These are phyloP conservation scores for Papiliotrema fonsecae DNA, from an alignment of 1,284 basidiomycete genomes.

Conservation along the genomic window DNA sequence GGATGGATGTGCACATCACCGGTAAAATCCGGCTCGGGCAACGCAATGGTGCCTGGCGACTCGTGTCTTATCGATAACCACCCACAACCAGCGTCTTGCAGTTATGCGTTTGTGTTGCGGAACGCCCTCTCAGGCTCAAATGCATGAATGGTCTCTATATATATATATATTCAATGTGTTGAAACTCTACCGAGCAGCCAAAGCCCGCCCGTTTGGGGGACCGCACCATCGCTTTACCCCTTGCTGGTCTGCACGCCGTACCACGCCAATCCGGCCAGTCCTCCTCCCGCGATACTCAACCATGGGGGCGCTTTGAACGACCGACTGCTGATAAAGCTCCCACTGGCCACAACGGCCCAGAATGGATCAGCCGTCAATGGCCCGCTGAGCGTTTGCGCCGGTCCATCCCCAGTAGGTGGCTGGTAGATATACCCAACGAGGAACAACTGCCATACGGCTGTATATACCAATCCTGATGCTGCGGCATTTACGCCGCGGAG, in stretches of 20 bases:
- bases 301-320: conserved; percentile 47
- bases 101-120: too few relatives aligned
- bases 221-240: too few relatives aligned
- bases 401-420: conserved; percentile 27
- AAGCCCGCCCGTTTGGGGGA: too few relatives aligned
- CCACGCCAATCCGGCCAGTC: conserved; percentile 47
- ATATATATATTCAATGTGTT: too few relatives aligned
- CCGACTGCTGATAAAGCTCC: conserved; percentile 36
- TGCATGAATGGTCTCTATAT: too few relatives aligned
- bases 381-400: conserved; percentile 25
- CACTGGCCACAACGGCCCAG: conserved; percentile 49
- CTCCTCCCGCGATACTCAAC: conserved; percentile 44
- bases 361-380: conserved; percentile 49
- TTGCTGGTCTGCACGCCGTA: conserved; percentile 35
- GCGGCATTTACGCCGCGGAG: conserved; percentile 57
- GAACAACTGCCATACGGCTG: conserved; percentile 56
- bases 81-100: too few relatives aligned
- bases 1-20: too few relatives aligned
- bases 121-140: too few relatives aligned
- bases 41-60: too few relatives aligned
- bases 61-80: too few relatives aligned
- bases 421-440: conserved; percentile 40
- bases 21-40: too few relatives aligned
- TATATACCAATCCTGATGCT: conserved; percentile 56
- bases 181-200: too few relatives aligned